A percentile compares a stretch with the other conserved stretches of the same genome.
phyloP scores from a whole-genome alignment of 169 alveolate species.

The Sarcocystis neurona region DNA sequence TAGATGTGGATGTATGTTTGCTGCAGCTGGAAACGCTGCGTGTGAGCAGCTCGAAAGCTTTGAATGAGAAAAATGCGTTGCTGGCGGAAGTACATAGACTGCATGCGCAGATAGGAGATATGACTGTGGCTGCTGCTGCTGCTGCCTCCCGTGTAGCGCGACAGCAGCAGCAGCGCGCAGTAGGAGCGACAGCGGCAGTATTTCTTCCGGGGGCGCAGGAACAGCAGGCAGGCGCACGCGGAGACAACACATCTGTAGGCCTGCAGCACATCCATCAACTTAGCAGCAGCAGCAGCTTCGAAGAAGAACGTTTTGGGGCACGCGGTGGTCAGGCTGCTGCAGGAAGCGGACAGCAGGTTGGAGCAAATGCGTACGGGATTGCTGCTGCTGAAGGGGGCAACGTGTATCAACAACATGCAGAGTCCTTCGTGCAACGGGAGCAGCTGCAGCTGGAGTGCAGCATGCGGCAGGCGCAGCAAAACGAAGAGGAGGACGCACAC shows the following conservation, averaged over 20 bases:
- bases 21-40: slow-evolving; percentile 10
- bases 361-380: too few species aligned
- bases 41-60: neutral
- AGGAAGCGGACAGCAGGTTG: too few species aligned
- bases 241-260: neutral
- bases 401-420: too few species aligned
- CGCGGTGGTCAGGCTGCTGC: too few species aligned
- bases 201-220: neutral
- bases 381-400: too few species aligned
- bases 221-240: neutral
- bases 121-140: neutral
- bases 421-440: too few species aligned
- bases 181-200: neutral
- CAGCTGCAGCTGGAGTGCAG: too few species aligned
- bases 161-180: neutral
- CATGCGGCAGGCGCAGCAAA: too few species aligned
- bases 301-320: too few species aligned
- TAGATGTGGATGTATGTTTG: too few species aligned
- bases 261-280: neutral
- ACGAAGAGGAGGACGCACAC: too few species aligned
- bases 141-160: neutral
- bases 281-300: neutral
- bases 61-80: neutral
- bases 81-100: neutral
- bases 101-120: neutral